Evolutionary conservation across 192 early-diverging fungal genomes (phyloP).

Genomic region (Backusella tuberculispora): DNA sequence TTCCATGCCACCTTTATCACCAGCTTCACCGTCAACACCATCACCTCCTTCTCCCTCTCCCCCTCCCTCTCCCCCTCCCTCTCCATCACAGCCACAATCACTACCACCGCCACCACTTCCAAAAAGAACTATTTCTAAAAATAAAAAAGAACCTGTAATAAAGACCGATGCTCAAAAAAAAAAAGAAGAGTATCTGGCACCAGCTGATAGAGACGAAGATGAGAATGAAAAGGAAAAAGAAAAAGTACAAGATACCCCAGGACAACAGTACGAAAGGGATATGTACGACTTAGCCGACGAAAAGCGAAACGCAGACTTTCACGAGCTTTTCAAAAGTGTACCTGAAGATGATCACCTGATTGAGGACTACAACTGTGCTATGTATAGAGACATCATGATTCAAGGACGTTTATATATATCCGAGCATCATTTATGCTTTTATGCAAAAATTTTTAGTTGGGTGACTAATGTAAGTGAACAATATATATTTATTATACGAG

Average conservation of each 20-base stretch:
- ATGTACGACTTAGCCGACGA: not conserved
- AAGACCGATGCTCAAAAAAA: not conserved
- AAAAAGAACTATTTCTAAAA: not conserved
- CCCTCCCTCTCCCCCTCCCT: no score
- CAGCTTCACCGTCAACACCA: not conserved
- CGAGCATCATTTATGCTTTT: slow-evolving; percentile 76
- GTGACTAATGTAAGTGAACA: slow-evolving; percentile 64
- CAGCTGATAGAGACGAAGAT: not conserved
- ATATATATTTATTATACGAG: not conserved
- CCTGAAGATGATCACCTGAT: slow-evolving; percentile 9
- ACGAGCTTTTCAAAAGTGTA: slow-evolving; percentile 9
- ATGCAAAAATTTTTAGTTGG: slow-evolving; percentile 90
- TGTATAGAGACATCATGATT: slow-evolving; percentile 85
- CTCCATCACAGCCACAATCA: not conserved
- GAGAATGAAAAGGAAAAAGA: not conserved
- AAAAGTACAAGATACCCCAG: not conserved
- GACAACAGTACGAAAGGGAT: no score
- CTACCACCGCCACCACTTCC: not conserved
- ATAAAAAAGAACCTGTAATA: no score
- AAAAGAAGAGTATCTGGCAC: not conserved
- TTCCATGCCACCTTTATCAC: not conserved
- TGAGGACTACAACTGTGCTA: slow-evolving; percentile 71
- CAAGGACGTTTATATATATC: slow-evolving; percentile 86
- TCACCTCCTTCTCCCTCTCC: not conserved
- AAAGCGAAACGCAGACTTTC: not conserved